A percentile compares a stretch with the other conserved stretches of the same genome.
Evolutionary conservation across 768 basidiomycete genomes (phyloP).

Genomic region (Pulveroboletus ravenelii): DNA sequence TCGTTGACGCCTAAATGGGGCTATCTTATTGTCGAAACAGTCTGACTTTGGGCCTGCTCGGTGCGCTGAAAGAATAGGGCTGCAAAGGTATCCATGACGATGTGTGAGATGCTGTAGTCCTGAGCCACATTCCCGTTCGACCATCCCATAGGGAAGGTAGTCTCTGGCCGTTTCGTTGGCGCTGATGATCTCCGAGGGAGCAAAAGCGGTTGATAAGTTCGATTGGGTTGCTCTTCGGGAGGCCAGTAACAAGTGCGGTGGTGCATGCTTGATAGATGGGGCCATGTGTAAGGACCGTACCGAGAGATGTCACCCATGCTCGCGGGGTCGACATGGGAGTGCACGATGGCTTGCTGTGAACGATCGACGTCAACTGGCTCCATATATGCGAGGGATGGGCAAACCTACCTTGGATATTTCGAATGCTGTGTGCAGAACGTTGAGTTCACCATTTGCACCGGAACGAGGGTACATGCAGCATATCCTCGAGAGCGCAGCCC

Average conservation of each 20-base stretch:
- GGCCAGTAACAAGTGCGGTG: slow-evolving; percentile 74
- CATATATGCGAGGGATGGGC: neutral
- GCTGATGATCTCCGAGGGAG: slow-evolving; percentile 52
- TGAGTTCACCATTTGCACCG: neutral
- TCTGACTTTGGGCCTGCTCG: slow-evolving; percentile 66
- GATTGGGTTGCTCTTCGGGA: slow-evolving; percentile 69
- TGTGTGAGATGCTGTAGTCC: slow-evolving; percentile 62
- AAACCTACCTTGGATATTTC: slow-evolving; percentile 69
- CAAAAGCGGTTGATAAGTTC: too few relatives aligned
- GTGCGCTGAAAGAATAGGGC: slow-evolving; percentile 76
- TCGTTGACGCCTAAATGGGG: slow-evolving; percentile 70
- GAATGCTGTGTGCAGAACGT: slow-evolving; percentile 43
- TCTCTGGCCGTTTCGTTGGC: slow-evolving; percentile 53
- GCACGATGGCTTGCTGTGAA: slow-evolving; percentile 51
- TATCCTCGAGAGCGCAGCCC: slow-evolving; percentile 50
- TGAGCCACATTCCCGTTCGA: slow-evolving; percentile 81
- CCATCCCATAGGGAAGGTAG: slow-evolving; percentile 82
- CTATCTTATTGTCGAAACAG: slow-evolving; percentile 64
- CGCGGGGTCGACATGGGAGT: slow-evolving; percentile 56
- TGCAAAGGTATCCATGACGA: slow-evolving; percentile 71
- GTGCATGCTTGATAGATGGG: slow-evolving; percentile 67
- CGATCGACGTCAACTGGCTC: neutral
- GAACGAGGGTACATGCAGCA: slow-evolving; percentile 38
- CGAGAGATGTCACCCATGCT: slow-evolving; percentile 72
- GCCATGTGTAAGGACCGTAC: slow-evolving; percentile 64